These are phyloP conservation scores for Venturia oleaginea DNA, from an alignment of 2,329 filamentous ascomycete species.

Conservation along the genomic window DNA sequence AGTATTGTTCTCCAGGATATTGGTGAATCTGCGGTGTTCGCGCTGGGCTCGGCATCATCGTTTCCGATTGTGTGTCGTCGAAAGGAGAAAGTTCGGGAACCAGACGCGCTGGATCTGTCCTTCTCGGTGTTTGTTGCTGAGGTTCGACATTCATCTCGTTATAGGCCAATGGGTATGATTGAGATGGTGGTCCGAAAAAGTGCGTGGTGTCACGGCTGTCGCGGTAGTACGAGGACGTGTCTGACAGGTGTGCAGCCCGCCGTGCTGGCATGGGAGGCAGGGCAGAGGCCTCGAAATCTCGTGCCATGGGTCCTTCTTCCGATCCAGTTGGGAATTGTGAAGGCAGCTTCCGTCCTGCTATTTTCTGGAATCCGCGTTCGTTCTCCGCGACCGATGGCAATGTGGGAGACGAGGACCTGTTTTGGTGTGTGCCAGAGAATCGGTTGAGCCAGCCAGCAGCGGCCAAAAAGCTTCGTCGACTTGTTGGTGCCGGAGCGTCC, in stretches of 20 bases:
- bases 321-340: constrained; percentile 8
- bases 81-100: not conserved
- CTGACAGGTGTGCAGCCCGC: not conserved
- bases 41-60: constrained; percentile 3
- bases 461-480: constrained; percentile 10
- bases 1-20: not conserved
- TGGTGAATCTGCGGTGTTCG: not conserved
- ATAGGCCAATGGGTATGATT: not conserved
- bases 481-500: not conserved
- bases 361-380: constrained; percentile 11
- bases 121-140: not conserved
- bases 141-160: not conserved
- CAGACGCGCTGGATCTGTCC: not conserved
- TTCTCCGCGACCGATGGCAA: not conserved
- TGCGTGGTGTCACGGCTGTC: constrained; percentile 2
- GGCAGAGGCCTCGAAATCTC: constrained; percentile 4
- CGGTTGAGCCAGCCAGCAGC: constrained; percentile 13
- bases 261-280: not conserved
- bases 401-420: constrained; percentile 1
- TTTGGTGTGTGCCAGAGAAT: constrained; percentile 1
- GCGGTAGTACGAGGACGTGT: constrained; percentile 6
- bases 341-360: constrained; percentile 11
- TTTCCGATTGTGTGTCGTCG: not conserved
- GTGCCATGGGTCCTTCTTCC: constrained; percentile 6
- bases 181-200: not conserved